Conservation (phyloP, 768 basidiomycete genomes). For the Amanita rubescens region DNA sequence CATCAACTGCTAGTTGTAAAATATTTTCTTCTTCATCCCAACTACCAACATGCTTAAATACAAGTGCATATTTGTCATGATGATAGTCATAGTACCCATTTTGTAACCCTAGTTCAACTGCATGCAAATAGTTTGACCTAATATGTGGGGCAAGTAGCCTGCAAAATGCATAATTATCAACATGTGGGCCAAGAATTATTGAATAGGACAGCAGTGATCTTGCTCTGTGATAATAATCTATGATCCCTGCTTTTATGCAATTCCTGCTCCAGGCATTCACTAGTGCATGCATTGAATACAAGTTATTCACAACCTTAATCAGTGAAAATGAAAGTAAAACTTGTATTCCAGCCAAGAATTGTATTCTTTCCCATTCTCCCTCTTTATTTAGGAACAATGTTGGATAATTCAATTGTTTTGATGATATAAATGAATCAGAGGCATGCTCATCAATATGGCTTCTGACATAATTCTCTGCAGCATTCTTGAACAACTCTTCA, state of each 20-base stretch:
- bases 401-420: neutral
- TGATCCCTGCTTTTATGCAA: neutral
- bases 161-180: no score
- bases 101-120: neutral
- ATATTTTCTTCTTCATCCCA: no score
- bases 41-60: no score
- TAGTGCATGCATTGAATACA: neutral
- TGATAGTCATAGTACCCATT: neutral
- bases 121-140: neutral
- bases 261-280: neutral
- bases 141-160: no score
- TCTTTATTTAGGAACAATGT: neutral
- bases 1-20: neutral
- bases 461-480: neutral
- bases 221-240: no score
- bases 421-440: neutral
- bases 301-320: neutral
- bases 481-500: neutral
- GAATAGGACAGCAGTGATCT: neutral
- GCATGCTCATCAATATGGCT: neutral
- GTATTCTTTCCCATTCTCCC: neutral
- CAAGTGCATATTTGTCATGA: no score
- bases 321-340: no score
- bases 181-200: neutral
- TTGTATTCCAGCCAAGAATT: neutral